Evolutionary conservation across 768 basidiomycete species (phyloP).

Genomic region (Termitomyces sp.): DNA sequence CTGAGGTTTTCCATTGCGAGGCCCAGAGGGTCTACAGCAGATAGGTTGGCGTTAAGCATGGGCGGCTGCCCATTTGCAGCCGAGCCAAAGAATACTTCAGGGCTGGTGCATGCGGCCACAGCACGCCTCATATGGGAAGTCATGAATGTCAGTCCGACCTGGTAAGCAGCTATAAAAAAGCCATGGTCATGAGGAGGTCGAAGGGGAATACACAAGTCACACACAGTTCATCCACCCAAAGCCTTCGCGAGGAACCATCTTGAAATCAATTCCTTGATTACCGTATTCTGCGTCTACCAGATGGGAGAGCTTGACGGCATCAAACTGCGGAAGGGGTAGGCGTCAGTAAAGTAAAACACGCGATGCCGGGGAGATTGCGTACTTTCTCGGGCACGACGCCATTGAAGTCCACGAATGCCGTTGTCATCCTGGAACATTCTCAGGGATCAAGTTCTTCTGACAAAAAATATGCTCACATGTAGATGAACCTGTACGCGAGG

Average conservation of each 20-base stretch:
- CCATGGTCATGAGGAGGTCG: slow-evolving; percentile 1
- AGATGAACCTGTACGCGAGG: slow-evolving; percentile 93
- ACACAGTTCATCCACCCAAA: slow-evolving; percentile 98
- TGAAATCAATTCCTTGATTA: slow-evolving; percentile 96
- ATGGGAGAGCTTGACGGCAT: slow-evolving; percentile 93
- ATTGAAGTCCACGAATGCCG: slow-evolving; percentile 94
- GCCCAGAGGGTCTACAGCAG: slow-evolving; percentile 53
- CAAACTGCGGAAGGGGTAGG: slow-evolving; percentile 53
- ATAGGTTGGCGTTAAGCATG: slow-evolving; percentile 32
- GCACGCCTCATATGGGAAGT: slow-evolving; percentile 94
- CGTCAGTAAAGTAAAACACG: background rate
- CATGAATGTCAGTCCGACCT: slow-evolving; percentile 93
- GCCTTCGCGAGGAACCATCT: slow-evolving; percentile 94
- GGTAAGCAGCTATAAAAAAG: slow-evolving; percentile 72
- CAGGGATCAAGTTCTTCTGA: background rate
- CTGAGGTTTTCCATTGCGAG: slow-evolving; percentile 61
- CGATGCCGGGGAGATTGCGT: slow-evolving; percentile 4
- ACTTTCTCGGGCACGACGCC: slow-evolving; percentile 98
- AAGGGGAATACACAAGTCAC: slow-evolving; percentile 20
- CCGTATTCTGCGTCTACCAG: slow-evolving; percentile 97
- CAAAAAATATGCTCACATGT: slow-evolving; percentile 59
- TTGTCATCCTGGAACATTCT: slow-evolving; percentile 69
- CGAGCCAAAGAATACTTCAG: slow-evolving; percentile 81
- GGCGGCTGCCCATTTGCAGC: slow-evolving; percentile 35
- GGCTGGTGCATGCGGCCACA: slow-evolving; percentile 90